Evolutionary conservation across 2,329 filamentous ascomycete genomes (phyloP), one percentile per base, ranked within the genome.

Genomic region (Trichoderma guizhouense): DNA sequence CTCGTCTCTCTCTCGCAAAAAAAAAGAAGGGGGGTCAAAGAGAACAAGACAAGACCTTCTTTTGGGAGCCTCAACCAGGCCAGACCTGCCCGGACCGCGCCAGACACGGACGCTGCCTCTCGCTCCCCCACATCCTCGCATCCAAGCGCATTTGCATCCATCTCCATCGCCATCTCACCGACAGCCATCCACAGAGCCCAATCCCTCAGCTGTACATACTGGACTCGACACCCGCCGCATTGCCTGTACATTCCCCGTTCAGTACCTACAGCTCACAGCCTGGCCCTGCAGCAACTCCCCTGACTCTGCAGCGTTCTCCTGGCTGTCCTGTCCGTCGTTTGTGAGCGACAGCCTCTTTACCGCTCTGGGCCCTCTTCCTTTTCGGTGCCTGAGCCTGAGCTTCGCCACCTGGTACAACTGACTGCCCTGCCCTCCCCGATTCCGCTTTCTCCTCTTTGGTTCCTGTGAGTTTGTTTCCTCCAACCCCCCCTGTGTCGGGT

Each of bases 331-430:
- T 7, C 39, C 5, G 39, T 65, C 39, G 39, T 65, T 65, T 65
- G 61, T 39, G 58, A 71, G 60, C 58, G 58, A 43, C 60, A 63
- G 55, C 66, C 66, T 36, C 24, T 57, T 66, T 63, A 66, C 53
- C 47, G 32, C 61, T 71, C 51, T 58, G n/a, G 61, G 51, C 34
- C 30, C 34, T 66, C 32, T 34, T 62, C 34, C 53, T 39, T 58
- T 63, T 67, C 68, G 67, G 60, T 66, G 68, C 67, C 71, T 71
- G 71, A 65, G 68, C 67, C 71, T 71, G 71, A 66, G 71, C 68
- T 67, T 72, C 62, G 67, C 71, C 71, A 65, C 71, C 39, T n/a
- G 39, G 39, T 65, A 39, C 66, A 65, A 30, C 71, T 65, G 21
- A 39, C 55, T 71, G 60, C 61, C 69, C 62, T 69, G 58, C 60